These are phyloP conservation scores for Megacollybia marginata DNA, from an alignment of 768 basidiomycete genomes.

Conservation along the genomic window DNA sequence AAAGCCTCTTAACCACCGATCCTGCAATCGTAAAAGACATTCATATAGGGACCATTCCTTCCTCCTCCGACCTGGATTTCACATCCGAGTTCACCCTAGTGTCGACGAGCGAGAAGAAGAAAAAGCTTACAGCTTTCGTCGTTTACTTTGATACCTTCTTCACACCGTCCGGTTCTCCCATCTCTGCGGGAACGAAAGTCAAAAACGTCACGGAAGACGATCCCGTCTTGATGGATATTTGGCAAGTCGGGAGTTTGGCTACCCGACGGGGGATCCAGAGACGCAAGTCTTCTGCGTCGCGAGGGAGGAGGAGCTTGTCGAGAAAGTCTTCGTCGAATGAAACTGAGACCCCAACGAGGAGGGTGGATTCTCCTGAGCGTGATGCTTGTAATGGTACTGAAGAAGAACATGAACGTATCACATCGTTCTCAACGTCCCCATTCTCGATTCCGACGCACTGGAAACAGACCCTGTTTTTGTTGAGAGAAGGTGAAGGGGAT, in stretches of 20 bases:
- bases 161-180: conserved; percentile 38
- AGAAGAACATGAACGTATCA: conserved; percentile 37
- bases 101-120: conserved; percentile 51
- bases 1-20: neutral
- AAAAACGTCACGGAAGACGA: conserved; percentile 51
- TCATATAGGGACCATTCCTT: conserved; percentile 48
- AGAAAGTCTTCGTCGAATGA: conserved; percentile 11
- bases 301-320: too few species aligned
- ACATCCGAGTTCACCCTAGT: conserved; percentile 67
- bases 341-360: conserved; percentile 49
- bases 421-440: conserved; percentile 90
- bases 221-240: conserved; percentile 66
- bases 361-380: conserved; percentile 7
- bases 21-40: conserved; percentile 52
- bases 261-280: too few species aligned
- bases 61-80: conserved; percentile 73
- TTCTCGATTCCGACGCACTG: conserved; percentile 86
- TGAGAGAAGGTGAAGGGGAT: conserved; percentile 78
- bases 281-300: too few species aligned
- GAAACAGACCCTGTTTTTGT: conserved; percentile 90
- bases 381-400: conserved; percentile 41
- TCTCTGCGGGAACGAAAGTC: conserved; percentile 45
- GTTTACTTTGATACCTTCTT: conserved; percentile 97
- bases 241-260: conserved; percentile 56
- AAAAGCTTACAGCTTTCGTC: conserved; percentile 71